phyloP scores from a whole-genome alignment of 139 green algal species.

The Chlamydomonas sp. region DNA sequence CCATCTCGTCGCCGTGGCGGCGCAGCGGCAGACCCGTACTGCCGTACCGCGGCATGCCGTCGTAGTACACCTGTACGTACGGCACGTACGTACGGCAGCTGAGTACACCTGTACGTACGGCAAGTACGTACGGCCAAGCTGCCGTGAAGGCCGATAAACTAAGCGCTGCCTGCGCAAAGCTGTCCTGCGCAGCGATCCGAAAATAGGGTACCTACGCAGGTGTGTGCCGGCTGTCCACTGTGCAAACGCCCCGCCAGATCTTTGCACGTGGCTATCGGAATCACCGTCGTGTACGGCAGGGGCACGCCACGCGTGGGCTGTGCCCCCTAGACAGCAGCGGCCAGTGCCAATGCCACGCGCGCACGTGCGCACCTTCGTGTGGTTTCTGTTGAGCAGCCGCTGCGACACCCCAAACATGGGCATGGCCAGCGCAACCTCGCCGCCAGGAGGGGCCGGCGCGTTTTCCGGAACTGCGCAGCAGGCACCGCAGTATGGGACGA shows the following conservation, averaged over 20 bases:
- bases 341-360: not conserved
- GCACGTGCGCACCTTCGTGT: conserved; percentile 57
- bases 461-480: not conserved
- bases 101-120: conserved; percentile 75
- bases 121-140: not conserved
- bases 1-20: conserved; percentile 92
- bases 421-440: conserved; percentile 80
- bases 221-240: too few relatives aligned
- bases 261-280: too few relatives aligned
- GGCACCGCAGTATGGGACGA: too few relatives aligned
- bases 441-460: not conserved
- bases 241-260: too few relatives aligned
- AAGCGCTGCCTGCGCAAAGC: not conserved
- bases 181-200: too few relatives aligned
- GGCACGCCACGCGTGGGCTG: too few relatives aligned
- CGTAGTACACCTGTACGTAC: conserved; percentile 79
- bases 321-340: too few relatives aligned
- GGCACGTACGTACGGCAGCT: not conserved
- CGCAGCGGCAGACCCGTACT: conserved; percentile 64
- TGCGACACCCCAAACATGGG: conserved; percentile 85
- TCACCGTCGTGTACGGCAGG: too few relatives aligned
- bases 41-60: conserved; percentile 81
- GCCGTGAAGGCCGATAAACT: not conserved
- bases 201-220: too few relatives aligned
- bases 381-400: conserved; percentile 87